Conservation (phyloP, 2,329 filamentous ascomycete species). For the Seiridium unicorne region DNA sequence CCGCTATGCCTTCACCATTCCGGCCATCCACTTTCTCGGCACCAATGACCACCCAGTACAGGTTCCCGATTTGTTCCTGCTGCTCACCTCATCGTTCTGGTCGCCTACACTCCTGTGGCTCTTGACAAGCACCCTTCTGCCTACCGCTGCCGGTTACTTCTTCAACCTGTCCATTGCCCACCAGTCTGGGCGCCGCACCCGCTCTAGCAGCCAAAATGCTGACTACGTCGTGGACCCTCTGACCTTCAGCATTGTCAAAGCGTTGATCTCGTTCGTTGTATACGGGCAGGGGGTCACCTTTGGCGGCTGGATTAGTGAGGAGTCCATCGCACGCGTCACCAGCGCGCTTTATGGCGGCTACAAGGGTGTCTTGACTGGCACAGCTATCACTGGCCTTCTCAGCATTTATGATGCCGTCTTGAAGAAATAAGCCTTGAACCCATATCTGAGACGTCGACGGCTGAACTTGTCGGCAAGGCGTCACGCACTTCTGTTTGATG, state of each 20-base stretch:
- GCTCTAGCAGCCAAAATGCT: conserved; percentile 37
- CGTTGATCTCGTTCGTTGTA: conserved; percentile 75
- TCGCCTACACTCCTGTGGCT: conserved; percentile 75
- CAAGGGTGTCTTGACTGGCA: conserved; percentile 66
- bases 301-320: conserved; percentile 58
- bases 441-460: too few relatives aligned
- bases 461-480: too few relatives aligned
- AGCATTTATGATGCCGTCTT: conserved; percentile 78
- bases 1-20: conserved; percentile 71
- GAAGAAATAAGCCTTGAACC: conserved; percentile 50
- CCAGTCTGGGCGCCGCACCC: conserved; percentile 35
- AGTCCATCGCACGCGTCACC: conserved; percentile 62
- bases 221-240: conserved; percentile 76
- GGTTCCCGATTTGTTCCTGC: conserved; percentile 76
- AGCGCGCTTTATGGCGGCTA: conserved; percentile 69
- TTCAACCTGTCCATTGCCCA: conserved; percentile 72
- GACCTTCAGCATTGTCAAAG: conserved; percentile 88
- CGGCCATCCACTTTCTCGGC: conserved; percentile 55
- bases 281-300: conserved; percentile 68
- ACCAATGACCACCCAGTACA: conserved; percentile 61
- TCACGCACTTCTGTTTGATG: too few relatives aligned
- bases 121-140: conserved; percentile 68
- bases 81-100: conserved; percentile 82
- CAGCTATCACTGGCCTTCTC: conserved; percentile 64
- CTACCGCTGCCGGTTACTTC: conserved; percentile 77